phyloP scores from a whole-genome alignment of 116 monocot species.

The Zostera marina region DNA sequence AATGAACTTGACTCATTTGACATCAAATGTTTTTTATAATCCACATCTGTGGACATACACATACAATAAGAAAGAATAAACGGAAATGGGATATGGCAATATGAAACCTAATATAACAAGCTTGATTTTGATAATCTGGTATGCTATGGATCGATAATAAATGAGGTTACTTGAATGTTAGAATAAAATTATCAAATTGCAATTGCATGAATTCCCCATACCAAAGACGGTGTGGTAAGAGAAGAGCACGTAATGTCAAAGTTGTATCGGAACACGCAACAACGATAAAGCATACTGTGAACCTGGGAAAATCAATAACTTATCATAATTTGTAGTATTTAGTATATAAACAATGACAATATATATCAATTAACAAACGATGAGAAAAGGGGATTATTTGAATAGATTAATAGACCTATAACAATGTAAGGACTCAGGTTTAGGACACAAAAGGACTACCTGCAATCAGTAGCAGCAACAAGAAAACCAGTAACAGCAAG shows the following conservation, averaged over 20 bases:
- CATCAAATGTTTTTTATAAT: not conserved
- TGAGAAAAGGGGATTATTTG: not conserved
- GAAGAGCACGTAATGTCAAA: constrained; percentile 58
- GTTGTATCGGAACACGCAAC: constrained; percentile 94
- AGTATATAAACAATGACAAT: not conserved
- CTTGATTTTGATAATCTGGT: too few relatives aligned
- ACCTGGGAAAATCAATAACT: constrained; percentile 26
- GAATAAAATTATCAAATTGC: not conserved
- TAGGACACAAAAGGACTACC: constrained; percentile 15
- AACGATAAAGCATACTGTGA: constrained; percentile 62
- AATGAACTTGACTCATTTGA: not conserved
- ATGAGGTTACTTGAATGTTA: too few relatives aligned
- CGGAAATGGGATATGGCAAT: too few relatives aligned
- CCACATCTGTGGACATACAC: too few relatives aligned
- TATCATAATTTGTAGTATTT: not conserved
- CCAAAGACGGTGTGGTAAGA: constrained; percentile 74
- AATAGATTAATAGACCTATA: not conserved
- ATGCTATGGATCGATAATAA: too few relatives aligned
- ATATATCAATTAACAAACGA: not conserved
- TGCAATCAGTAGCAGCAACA: constrained; percentile 33
- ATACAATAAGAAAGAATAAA: too few relatives aligned
- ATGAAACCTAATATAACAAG: too few relatives aligned
- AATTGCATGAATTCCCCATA: constrained; percentile 13
- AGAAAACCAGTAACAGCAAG: constrained; percentile 87
- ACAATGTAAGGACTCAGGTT: not conserved